Base-by-base conservation (phyloP, 2,329 filamentous ascomycete genomes). In the Curvularia hawaiiensis region DNA sequence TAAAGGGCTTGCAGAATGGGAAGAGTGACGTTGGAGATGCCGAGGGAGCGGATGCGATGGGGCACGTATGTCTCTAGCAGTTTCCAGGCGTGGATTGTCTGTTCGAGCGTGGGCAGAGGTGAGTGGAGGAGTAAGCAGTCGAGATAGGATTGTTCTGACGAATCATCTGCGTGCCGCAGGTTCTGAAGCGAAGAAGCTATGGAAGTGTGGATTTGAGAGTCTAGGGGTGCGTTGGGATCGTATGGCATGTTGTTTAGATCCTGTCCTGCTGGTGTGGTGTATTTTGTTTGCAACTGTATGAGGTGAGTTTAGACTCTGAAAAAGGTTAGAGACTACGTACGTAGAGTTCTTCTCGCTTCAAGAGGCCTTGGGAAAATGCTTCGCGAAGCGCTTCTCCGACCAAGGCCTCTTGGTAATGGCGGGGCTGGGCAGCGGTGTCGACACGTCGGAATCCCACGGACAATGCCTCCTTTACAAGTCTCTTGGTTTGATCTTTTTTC, bases 351-450 rank as follows among this genome's bases (percentile, higher is more conserved):
- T 82, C 75, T 57, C 87, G 79, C 48, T 69, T 81, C 46, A 90
- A 78, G n/a, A 84, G 74, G 1, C 85, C 85, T 31, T 87, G 83
- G 7, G 75, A 66, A 50, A 91, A 82, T 35, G 87, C 87, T 53
- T 81, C 79, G 57, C 84, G 80, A 47, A 95, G 80, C 3, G 88
- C 91, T 26, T 84, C 81, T 2, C 87, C 90, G 1, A 91, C 89
- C 7, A 89, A 80, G 52, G 83, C 78, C 75, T 96, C 91, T 63
- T 87, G 83, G 74, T 95, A 95, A 77, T 94, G 90, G 59, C 85
- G 85, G 2, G 90, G 90, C 75, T 92, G 90, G 16, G 88, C 89
- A 10, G 90, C 90, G 0, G 91, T 94, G 70, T 95, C 91, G 58
- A 95, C 78, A 46, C 81, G 89, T 31, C 86, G 83, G 66, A 94